phyloP scores from a whole-genome alignment of 1,284 basidiomycete species.

The Naganishia sp. region DNA sequence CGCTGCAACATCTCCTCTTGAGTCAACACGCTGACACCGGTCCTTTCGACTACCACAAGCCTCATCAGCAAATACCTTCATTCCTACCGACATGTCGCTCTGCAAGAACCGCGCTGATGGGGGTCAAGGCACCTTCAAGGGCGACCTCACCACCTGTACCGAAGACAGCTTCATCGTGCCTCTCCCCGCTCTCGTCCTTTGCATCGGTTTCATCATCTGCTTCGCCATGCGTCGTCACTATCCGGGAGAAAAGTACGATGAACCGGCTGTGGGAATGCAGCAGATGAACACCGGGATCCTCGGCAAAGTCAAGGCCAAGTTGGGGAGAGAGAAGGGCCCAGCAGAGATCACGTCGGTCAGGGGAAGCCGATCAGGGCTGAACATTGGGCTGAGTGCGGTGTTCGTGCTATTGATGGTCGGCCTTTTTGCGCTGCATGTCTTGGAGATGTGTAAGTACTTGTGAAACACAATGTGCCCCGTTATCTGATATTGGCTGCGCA shows the following conservation, averaged over 20 bases:
- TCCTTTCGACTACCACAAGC: neutral
- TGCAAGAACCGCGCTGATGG: slow-evolving; percentile 19
- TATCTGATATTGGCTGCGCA: neutral
- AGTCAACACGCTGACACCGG: neutral
- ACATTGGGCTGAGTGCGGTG: slow-evolving; percentile 20
- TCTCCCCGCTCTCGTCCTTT: slow-evolving; percentile 21
- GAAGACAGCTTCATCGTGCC: slow-evolving; percentile 32
- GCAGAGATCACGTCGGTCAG: slow-evolving; percentile 11
- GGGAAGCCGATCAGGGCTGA: slow-evolving; percentile 11
- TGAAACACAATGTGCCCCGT: neutral
- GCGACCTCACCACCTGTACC: slow-evolving; percentile 30
- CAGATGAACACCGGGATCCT: slow-evolving; percentile 7
- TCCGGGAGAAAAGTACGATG: slow-evolving; percentile 23
- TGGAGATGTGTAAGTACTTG: slow-evolving; percentile 30
- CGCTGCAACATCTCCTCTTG: neutral
- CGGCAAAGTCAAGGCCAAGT: slow-evolving; percentile 4
- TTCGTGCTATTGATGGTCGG: slow-evolving; percentile 19
- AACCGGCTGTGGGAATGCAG: slow-evolving; percentile 7
- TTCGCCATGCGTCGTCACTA: slow-evolving; percentile 29
- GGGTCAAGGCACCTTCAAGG: slow-evolving; percentile 27
- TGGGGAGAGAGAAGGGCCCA: neutral
- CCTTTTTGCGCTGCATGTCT: slow-evolving; percentile 19
- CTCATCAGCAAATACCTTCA: neutral
- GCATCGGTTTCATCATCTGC: slow-evolving; percentile 28
- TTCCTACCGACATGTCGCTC: slow-evolving; percentile 8